Evolutionary conservation across 192 early-diverging fungal species (phyloP), one percentile per base, ranked within the genome.

Genomic region (Podila epigama): DNA sequence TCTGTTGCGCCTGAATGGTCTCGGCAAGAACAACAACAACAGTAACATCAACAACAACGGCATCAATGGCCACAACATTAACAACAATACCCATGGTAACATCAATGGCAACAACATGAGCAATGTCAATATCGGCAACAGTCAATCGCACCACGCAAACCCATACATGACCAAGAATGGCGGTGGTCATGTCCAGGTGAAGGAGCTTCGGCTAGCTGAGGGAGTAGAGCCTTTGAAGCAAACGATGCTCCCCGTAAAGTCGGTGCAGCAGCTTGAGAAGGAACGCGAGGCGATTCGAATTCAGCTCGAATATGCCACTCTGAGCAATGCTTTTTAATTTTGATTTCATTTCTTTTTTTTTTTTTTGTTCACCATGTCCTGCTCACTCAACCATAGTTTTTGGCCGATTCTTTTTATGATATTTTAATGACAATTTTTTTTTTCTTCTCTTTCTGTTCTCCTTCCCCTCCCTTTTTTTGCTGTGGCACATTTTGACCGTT

Each of bases 151-250:
- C 8, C 52, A 27, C 5, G 52, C 27, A 15, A 54, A 54, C 25
- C 29, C 25, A 48, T 22, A 22, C 20, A 7, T 22, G n/a, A n/a
- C 44, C 20, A 48, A 22, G 44, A 22, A 18, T 18, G 20, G 16
- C 41, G 44, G 44, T 57, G 56, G 67, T 39, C 66, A 68, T 59
- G 66, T 68, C 9, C 67, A 72, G 32, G 55, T 77, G 31, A 68
- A 77, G 66, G 73, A 77, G 40, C 64, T 77, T 50, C 60, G 73
- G 22, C 34, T 77, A 51, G 73, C 73, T 11, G 73, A 77, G 39
- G 73, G 73, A 44, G 73, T 77, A 0, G 73, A 77, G 51, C 73
- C 73, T 9, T 41, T 77, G 56, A 77, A 77, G 51, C 73, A 77
- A 56, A 77, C 73, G 15, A 77, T 77, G 73, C 29, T 77, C 16